These are phyloP conservation scores for Saksenaea vasiformis DNA, from an alignment of 371 early-diverging fungal genomes.

Conservation along the genomic window DNA sequence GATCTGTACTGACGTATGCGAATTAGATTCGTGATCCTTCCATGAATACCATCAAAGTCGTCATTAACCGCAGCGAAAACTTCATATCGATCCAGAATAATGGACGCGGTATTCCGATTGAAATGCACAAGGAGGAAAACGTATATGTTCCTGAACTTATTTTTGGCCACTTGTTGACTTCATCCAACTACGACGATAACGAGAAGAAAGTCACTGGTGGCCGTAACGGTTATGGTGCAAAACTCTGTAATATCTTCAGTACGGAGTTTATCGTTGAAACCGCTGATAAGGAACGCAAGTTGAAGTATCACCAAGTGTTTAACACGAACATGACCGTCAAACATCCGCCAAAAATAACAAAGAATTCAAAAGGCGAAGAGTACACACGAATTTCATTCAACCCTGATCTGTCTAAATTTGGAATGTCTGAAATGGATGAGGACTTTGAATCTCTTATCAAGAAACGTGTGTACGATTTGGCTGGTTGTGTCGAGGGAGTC, in stretches of 20 bases:
- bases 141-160: constrained; percentile 99
- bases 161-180: constrained; percentile 99
- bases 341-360: constrained; percentile 74
- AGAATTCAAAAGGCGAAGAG: constrained; percentile 64
- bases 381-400: constrained; percentile 95
- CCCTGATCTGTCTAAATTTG: constrained; percentile 96
- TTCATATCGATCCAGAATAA: constrained; percentile 95
- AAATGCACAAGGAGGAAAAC: constrained; percentile 92
- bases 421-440: constrained; percentile 86
- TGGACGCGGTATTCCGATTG: constrained; percentile 98
- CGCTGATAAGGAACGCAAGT: constrained; percentile 72
- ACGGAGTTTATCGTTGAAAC: constrained; percentile 98
- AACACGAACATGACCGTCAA: constrained; percentile 86
- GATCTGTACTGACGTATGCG: background rate
- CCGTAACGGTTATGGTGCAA: constrained; percentile 99
- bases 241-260: constrained; percentile 99
- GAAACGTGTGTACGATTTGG: constrained; percentile 98
- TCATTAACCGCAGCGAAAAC: constrained; percentile 84
- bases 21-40: constrained; percentile 87
- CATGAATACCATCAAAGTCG: constrained; percentile 94
- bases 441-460: constrained; percentile 91
- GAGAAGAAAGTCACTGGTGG: constrained; percentile 99
- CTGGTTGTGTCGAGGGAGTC: constrained; percentile 89
- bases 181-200: constrained; percentile 98
- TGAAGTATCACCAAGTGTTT: constrained; percentile 89